Evolutionary conservation across 108 stramenopile genomes (phyloP), one percentile per base, ranked within the genome.

Genomic region (Cyclotella distinguenda): DNA sequence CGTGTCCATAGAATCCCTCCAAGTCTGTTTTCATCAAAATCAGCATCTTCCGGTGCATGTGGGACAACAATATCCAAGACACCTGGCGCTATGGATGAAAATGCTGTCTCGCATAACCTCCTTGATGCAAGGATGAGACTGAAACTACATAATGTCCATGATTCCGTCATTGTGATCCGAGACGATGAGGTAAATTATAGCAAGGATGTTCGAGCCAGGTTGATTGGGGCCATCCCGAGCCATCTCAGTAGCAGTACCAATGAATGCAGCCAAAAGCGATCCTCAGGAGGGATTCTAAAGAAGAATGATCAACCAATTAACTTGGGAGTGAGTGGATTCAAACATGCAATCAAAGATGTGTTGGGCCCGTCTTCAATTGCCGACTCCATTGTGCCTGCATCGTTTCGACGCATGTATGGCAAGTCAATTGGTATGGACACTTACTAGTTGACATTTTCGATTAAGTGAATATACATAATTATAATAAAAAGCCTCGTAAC

Each of bases 101-200:
- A n/a, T n/a, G n/a, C n/a, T n/a, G n/a, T n/a, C n/a, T n/a, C n/a
- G n/a, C n/a, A n/a, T n/a, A n/a, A n/a, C n/a, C n/a, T n/a, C n/a
- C n/a, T n/a, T n/a, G n/a, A n/a, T n/a, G n/a, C n/a, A n/a, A n/a
- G n/a, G n/a, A n/a, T n/a, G n/a, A n/a, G n/a, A n/a, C n/a, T n/a
- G n/a, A n/a, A 49, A 18, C 15, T 33, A 16, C 26, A 38, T 32
- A 16, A 19, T 21, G 15, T 1, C 15, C 34, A 34, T 12, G 18
- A 27, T 38, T 49, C 63, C 5, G 27, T 64, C 21, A 64, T 64
- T 19, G 22, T 64, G 25, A 64, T 64, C 25, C 47, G 63, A n/a
- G 51, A 64, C 23, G 63, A 64, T 64, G 32, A 47, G 23, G 63
- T 64, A 13, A 35, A 64, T 35, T 64, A 64, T 35, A 45, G 13